Conservation (phyloP, 2,329 filamentous ascomycete species). For the Diaporthe capsici region DNA sequence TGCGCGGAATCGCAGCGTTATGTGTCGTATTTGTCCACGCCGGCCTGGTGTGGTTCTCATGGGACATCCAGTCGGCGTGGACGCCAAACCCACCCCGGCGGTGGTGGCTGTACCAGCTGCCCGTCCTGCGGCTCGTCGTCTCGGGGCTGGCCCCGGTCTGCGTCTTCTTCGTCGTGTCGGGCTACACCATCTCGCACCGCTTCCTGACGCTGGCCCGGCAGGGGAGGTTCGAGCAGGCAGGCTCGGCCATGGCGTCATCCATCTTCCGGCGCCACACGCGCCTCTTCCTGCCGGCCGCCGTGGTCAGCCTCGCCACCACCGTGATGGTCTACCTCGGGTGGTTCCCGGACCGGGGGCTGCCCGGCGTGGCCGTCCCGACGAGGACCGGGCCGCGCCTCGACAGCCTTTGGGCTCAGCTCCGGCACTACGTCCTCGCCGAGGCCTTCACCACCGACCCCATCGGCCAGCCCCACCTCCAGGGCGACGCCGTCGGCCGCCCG, state of each 20-base stretch:
- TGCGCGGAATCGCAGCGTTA: slow-evolving; percentile 45
- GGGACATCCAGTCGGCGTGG: slow-evolving; percentile 41
- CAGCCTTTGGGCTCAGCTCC: slow-evolving; percentile 44
- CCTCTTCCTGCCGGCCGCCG: slow-evolving; percentile 47
- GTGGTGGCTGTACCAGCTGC: slow-evolving; percentile 46
- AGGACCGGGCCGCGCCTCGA: slow-evolving; percentile 42
- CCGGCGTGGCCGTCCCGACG: slow-evolving; percentile 43
- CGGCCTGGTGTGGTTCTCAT: slow-evolving; percentile 41
- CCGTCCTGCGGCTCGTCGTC: slow-evolving; percentile 50
- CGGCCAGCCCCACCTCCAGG: slow-evolving; percentile 28
- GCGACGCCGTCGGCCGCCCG: slow-evolving; percentile 26
- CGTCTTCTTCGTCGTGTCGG: slow-evolving; percentile 57
- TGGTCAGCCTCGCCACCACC: slow-evolving; percentile 42
- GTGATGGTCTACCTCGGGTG: slow-evolving; percentile 42
- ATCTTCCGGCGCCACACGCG: slow-evolving; percentile 48
- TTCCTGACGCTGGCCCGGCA: slow-evolving; percentile 49
- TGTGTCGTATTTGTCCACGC: slow-evolving; percentile 45
- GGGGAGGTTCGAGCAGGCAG: slow-evolving; percentile 43
- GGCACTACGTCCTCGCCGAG: slow-evolving; percentile 41
- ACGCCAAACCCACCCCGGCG: slow-evolving; percentile 10
- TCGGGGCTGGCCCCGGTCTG: slow-evolving; percentile 50
- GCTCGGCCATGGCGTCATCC: slow-evolving; percentile 47
- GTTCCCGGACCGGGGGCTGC: slow-evolving; percentile 42
- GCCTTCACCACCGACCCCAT: slow-evolving; percentile 43
- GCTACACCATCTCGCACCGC: slow-evolving; percentile 56